Percentiles rank a stretch among this genome's conserved stretches.
Conservation (phyloP, 2,329 filamentous ascomycete species). For the Diplocarpon rosae region DNA sequence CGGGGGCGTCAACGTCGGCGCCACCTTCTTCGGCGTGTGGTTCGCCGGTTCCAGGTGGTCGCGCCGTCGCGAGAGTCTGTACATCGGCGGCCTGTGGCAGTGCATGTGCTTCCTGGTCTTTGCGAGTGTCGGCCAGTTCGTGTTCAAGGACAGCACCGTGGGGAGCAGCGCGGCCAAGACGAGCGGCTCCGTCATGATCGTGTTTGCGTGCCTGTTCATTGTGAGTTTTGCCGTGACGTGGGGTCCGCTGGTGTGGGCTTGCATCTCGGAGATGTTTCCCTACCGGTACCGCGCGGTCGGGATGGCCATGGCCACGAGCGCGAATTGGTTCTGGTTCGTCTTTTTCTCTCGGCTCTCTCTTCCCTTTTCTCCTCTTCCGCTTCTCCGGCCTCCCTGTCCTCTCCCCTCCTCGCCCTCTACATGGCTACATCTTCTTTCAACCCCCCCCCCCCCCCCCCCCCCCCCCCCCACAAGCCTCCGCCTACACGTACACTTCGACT, state of each 20-base stretch:
- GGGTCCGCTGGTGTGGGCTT: conserved; percentile 60
- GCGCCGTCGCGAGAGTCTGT: conserved; percentile 51
- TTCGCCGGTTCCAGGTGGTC: conserved; percentile 53
- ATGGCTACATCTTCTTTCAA: too few species aligned
- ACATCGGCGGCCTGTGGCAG: conserved; percentile 56
- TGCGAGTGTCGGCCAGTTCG: conserved; percentile 41
- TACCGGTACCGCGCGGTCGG: conserved; percentile 48
- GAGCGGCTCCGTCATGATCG: conserved; percentile 58
- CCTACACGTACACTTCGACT: too few species aligned
- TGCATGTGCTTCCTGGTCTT: conserved; percentile 57
- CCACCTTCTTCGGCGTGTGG: conserved; percentile 44
- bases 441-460: too few species aligned
- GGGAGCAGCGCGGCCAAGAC: conserved; percentile 35
- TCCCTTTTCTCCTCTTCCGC: too few species aligned
- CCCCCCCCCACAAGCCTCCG: too few species aligned
- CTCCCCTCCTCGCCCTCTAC: too few species aligned
- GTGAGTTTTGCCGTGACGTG: conserved; percentile 59
- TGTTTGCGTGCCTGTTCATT: conserved; percentile 65
- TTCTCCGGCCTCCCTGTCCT: too few species aligned
- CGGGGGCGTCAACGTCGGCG: conserved; percentile 54
- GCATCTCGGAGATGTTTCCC: conserved; percentile 58
- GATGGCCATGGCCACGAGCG: conserved; percentile 49
- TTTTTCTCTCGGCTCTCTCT: too few species aligned
- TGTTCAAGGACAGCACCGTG: conserved; percentile 44
- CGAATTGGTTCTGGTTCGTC: conserved; percentile 48